These are phyloP conservation scores for Chaetomium globosum DNA, from an alignment of 2,329 filamentous ascomycete genomes.

Conservation along the genomic window DNA sequence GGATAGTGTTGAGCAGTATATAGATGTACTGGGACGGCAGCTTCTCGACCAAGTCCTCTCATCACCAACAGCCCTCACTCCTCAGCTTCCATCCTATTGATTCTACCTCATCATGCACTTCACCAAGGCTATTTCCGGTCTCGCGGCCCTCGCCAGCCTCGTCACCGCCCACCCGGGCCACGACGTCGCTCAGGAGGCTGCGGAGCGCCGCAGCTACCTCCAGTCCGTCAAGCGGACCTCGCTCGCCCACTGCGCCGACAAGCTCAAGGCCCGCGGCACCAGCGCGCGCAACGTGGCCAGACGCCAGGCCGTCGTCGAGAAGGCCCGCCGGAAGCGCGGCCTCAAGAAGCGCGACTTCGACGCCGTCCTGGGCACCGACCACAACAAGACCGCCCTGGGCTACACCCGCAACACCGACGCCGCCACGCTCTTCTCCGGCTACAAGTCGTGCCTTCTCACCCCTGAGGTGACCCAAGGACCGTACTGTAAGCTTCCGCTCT, in stretches of 20 bases:
- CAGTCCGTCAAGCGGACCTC: slow-evolving; percentile 40
- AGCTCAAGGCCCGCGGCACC: slow-evolving; percentile 46
- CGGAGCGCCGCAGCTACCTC: slow-evolving; percentile 46
- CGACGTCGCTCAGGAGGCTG: slow-evolving; percentile 45
- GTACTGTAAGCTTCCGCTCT: slow-evolving; percentile 47
- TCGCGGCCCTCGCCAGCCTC: slow-evolving; percentile 32
- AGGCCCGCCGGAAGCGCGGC: slow-evolving; percentile 42
- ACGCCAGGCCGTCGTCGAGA: slow-evolving; percentile 41
- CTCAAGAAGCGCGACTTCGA: slow-evolving; percentile 44
- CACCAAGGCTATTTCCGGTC: slow-evolving; percentile 34
- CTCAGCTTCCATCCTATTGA: neutral
- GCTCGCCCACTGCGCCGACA: slow-evolving; percentile 45
- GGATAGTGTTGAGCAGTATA: neutral
- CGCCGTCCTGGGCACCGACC: slow-evolving; percentile 43
- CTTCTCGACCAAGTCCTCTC: neutral
- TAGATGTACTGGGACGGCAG: neutral
- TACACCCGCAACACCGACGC: slow-evolving; percentile 43
- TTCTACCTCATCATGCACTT: slow-evolving; percentile 34
- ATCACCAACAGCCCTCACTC: neutral
- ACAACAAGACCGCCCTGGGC: slow-evolving; percentile 43
- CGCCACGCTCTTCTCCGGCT: slow-evolving; percentile 46
- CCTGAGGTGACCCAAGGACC: slow-evolving; percentile 58
- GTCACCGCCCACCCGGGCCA: slow-evolving; percentile 48
- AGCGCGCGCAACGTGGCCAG: slow-evolving; percentile 45
- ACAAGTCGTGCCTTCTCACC: slow-evolving; percentile 53